Base-by-base conservation (phyloP, 129 eudicot genomes). In the Oenanthe sinensis region DNA sequence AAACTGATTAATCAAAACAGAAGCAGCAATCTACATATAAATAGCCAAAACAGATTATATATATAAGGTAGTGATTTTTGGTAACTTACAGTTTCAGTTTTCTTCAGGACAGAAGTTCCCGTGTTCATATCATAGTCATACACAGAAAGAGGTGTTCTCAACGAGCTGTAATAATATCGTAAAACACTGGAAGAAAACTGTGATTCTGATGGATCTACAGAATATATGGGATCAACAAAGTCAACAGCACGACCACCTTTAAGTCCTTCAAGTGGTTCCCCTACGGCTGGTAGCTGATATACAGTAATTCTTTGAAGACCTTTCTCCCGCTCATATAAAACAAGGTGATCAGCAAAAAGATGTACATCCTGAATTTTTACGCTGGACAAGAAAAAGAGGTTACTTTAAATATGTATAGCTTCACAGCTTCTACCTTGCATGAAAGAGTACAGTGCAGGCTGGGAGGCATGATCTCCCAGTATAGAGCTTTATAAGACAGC, bases 101-200 rank as follows among this genome's bases (percentile, higher is more conserved):
- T 95, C 96, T 95, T 95, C 81, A 90, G 79, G 83, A 95, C 91
- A 54, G 92, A 90, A 83, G 85, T 81, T 62, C 98, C 97, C 12
- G 96, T 84, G 78, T 88, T 81, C 98, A 95, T 91, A 82, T 95
- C 98, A 86, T 90, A 95, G 77, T 95, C 98, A 58, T 85, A 95
- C 73, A 89, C 92, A 80, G 97, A 91, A 80, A 82, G 81, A 65
- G 98, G 98, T 15, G 92, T 91, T 84, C 91, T 89, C 91, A 95
- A 54, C 42, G 98, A 95, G 82, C 96, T 90, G 81, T 90, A 95
- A 28, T 74, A 28, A 79, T 84, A 95, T 80, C 98, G 85, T 84
- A 95, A 82, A 81, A 91, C 68, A 58, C 84, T 87, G 85, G 96
- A 95, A 70, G 89, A 88, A 83, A 87, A 95, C 65, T 88, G 86